Evolutionary conservation across 257 asterid species (phyloP).

Genomic region (Solanum habrochaites): DNA sequence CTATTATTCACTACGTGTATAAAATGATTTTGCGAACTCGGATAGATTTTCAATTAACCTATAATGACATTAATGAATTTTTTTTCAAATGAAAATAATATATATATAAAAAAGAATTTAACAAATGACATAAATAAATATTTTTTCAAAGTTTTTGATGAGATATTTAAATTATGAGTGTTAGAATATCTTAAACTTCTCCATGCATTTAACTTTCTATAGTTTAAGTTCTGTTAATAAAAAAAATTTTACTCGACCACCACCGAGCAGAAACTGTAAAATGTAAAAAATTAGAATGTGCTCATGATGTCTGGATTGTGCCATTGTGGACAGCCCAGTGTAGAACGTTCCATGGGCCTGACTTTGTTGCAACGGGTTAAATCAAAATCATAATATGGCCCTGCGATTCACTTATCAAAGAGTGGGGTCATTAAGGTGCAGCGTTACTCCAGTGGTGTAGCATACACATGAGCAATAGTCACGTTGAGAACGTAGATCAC

Average conservation of each 20-base stretch:
- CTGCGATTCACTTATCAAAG: not conserved
- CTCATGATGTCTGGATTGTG: not conserved
- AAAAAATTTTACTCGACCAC: too few relatives aligned
- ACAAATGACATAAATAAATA: accelerated
- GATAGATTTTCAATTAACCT: too few relatives aligned
- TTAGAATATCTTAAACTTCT: not conserved
- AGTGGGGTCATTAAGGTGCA: not conserved
- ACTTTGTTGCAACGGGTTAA: not conserved
- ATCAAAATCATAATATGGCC: not conserved
- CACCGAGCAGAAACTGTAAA: not conserved
- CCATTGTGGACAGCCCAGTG: not conserved
- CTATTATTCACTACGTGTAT: not conserved
- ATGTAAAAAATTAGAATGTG: not conserved
- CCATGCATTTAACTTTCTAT: too few relatives aligned
- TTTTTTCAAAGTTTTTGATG: too few relatives aligned
- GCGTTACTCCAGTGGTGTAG: not conserved
- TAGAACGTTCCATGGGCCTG: not conserved
- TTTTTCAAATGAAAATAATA: too few relatives aligned
- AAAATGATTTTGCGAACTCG: too few relatives aligned
- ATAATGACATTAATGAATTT: not conserved
- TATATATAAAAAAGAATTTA: too few relatives aligned
- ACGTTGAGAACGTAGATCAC: not conserved
- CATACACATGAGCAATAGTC: not conserved
- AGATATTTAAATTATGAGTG: too few relatives aligned
- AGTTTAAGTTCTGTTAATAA: too few relatives aligned